Percentiles rank a stretch among this genome's conserved stretches.
phyloP scores from a whole-genome alignment of 495 filamentous ascomycete genomes.

The Talaromyces ruber region DNA sequence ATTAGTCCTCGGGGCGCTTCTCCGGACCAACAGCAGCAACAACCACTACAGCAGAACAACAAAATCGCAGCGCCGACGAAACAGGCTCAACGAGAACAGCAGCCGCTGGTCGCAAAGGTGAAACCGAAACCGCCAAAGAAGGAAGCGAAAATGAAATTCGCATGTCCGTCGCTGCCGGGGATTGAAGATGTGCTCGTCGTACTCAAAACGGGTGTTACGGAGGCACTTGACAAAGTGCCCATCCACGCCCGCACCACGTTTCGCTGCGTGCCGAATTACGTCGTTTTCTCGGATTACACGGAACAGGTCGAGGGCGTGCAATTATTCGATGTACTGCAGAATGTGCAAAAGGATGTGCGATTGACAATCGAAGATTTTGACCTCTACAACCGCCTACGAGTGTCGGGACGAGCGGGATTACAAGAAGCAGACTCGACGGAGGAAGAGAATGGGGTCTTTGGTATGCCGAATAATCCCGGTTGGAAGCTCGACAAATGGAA shows the following conservation, averaged over 20 bases:
- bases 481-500: constrained; percentile 57
- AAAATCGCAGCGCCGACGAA: not conserved
- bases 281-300: constrained; percentile 48
- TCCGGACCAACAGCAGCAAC: not conserved
- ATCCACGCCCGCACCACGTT: constrained; percentile 44
- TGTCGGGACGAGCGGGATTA: constrained; percentile 30
- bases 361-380: constrained; percentile 38
- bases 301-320: constrained; percentile 37
- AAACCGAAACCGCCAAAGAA: not conserved
- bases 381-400: constrained; percentile 40
- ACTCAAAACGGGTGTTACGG: constrained; percentile 39
- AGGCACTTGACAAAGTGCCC: constrained; percentile 33
- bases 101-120: not conserved
- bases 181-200: constrained; percentile 38
- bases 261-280: constrained; percentile 42
- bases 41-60: not conserved
- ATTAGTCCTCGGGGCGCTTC: not conserved
- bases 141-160: not conserved
- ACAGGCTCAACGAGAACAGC: not conserved
- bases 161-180: constrained; percentile 30
- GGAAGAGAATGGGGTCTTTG: constrained; percentile 36
- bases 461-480: constrained; percentile 39
- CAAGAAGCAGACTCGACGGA: constrained; percentile 30
- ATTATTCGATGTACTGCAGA: constrained; percentile 40
- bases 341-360: constrained; percentile 27